Conservation (phyloP, 805 yeast species). For the Wickerhamiella australiensis region DNA sequence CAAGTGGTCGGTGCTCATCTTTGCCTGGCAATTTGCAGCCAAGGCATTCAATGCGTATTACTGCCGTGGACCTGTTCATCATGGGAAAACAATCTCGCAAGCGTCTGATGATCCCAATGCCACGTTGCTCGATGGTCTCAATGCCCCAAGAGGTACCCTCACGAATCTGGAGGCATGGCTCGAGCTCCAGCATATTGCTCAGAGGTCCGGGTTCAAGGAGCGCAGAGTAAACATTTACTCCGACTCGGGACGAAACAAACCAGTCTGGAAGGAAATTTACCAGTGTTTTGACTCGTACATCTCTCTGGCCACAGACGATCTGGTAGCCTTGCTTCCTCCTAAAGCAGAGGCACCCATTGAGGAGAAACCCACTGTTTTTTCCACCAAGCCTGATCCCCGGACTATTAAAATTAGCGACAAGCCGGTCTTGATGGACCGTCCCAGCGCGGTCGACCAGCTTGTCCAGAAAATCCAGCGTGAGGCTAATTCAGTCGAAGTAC, state of each 20-base stretch:
- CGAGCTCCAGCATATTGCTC: slow-evolving; percentile 28
- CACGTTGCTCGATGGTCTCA: slow-evolving; percentile 31
- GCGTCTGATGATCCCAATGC: slow-evolving; percentile 28
- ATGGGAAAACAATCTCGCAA: slow-evolving; percentile 24
- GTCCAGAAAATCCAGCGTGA: slow-evolving; percentile 4
- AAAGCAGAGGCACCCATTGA: neutral
- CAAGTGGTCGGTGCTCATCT: slow-evolving; percentile 17
- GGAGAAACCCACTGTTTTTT: neutral
- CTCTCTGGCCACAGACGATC: neutral
- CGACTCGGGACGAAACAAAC: slow-evolving; percentile 27
- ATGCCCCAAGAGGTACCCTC: slow-evolving; percentile 17
- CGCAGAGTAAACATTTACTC: slow-evolving; percentile 29
- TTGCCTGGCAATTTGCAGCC: slow-evolving; percentile 24
- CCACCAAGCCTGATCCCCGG: slow-evolving; percentile 22
- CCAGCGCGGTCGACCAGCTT: slow-evolving; percentile 1
- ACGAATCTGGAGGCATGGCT: slow-evolving; percentile 30
- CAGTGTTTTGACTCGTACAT: slow-evolving; percentile 12
- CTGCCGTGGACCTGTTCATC: slow-evolving; percentile 29
- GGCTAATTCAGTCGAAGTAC: neutral
- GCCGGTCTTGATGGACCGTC: slow-evolving; percentile 13
- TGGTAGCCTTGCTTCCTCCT: neutral
- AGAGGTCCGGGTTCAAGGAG: slow-evolving; percentile 16
- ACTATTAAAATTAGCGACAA: slow-evolving; percentile 18
- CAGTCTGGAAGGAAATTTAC: slow-evolving; percentile 27
- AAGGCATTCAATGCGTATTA: slow-evolving; percentile 26